Base-by-base conservation (phyloP, 441 rosid species). In the Erysimum cheiri region DNA sequence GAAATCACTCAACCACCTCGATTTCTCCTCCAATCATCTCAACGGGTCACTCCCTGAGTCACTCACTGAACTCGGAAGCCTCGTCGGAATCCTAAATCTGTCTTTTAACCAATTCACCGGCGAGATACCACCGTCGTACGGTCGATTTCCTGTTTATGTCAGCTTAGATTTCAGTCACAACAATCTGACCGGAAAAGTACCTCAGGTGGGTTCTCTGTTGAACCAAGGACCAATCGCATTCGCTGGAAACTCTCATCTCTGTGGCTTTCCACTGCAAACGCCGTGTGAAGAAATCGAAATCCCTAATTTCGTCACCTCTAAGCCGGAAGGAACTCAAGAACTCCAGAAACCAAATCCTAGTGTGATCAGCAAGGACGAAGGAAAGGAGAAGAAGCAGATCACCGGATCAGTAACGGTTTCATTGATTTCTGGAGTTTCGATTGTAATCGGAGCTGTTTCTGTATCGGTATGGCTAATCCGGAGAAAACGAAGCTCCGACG, bases 171-270 rank as follows among this genome's bases (percentile, higher is more conserved):
- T 93, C 37, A 64, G 87, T 59, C 78, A 87, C 55, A 93, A 93
- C 49, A 87, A 88, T 77, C 89, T 93, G n/a, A 83, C 85, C 17
- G 98, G 98, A 7, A 85, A 83, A 78, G 86, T 93, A 35, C 98
- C 98, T 28, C 81, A 80, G 68, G 83, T 80, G 12, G 97, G 98
- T 2, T 90, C 98, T 24, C 61, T 93, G 65, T 59, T 93, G 70
- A 93, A 85, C 71, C 97, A 93, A 63, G 98, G 98, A 9, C 96
- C 98, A 6, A 87, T 91, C 11, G 96, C 92, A 33, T 93, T 93
- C 69, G 62, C 89, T 0, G 97, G 88, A 56, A 93, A 93, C 72
- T 85, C 89, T 0, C 62, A 79, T 59, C 88, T 93, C 5, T 93
- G 98, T 41, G 98, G 98, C 29, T 92, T 92, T 71, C 98, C 98